Conservation (phyloP, 1,139 yeast species). For the Suhomyces guaymorum region DNA sequence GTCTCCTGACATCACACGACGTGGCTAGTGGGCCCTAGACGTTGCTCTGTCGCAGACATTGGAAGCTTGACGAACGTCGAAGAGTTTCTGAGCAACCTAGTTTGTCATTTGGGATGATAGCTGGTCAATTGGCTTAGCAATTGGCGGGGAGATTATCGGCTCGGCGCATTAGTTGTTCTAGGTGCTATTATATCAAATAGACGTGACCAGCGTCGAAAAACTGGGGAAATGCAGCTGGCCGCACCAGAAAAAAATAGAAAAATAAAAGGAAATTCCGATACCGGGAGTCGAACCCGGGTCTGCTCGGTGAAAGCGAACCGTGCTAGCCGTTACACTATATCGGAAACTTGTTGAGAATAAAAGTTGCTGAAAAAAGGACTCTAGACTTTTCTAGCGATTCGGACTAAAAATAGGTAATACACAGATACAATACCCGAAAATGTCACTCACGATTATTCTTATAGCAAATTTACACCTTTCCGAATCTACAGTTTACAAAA, state of each 20-base stretch:
- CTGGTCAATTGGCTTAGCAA: too few relatives aligned
- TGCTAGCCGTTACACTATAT: constrained; percentile 82
- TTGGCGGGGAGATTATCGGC: too few relatives aligned
- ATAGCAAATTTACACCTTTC: too few relatives aligned
- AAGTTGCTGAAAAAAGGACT: background rate
- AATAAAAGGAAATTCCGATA: constrained; percentile 53
- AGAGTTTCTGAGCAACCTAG: too few relatives aligned
- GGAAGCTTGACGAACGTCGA: too few relatives aligned
- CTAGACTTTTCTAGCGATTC: too few relatives aligned
- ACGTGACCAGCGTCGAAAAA: constrained; percentile 1
- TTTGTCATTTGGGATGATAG: too few relatives aligned
- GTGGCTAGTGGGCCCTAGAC: background rate
- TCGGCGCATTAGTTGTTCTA: too few relatives aligned
- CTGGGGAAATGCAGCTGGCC: background rate
- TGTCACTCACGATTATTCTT: too few relatives aligned
- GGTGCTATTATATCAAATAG: background rate
- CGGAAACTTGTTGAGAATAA: constrained; percentile 37
- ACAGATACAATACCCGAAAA: too few relatives aligned
- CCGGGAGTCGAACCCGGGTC: constrained; percentile 86
- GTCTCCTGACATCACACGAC: background rate
- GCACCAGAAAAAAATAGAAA: background rate
- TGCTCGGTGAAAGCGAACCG: constrained; percentile 84
- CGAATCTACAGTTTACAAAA: too few relatives aligned
- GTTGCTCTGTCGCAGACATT: background rate
- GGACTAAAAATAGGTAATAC: too few relatives aligned